A percentile compares a stretch with the other conserved stretches of the same genome.
Conservation (phyloP, 768 basidiomycete species). For the Russula abietina region DNA sequence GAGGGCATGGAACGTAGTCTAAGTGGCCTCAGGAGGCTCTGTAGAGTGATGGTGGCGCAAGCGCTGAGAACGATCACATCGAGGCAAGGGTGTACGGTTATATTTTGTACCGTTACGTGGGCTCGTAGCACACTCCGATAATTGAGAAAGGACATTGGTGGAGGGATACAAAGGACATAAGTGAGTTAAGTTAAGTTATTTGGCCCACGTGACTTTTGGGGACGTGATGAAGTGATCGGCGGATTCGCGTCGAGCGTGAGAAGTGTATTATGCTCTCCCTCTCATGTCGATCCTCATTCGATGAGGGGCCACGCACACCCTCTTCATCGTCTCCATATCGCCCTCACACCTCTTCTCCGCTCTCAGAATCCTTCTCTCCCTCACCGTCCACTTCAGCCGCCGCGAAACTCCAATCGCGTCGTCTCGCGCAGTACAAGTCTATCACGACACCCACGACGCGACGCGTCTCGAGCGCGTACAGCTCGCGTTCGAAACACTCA, state of each 20-base stretch:
- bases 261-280: neutral
- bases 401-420: slow-evolving; percentile 19
- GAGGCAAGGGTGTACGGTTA: neutral
- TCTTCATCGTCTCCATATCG: slow-evolving; percentile 12
- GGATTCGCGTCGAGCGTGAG: neutral
- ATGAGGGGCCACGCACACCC: slow-evolving; percentile 16
- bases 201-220: too few relatives aligned
- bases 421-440: slow-evolving; percentile 23
- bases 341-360: slow-evolving; percentile 22
- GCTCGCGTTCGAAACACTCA: slow-evolving; percentile 1
- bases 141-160: too few relatives aligned
- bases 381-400: slow-evolving; percentile 11
- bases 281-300: neutral
- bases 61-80: neutral
- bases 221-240: neutral
- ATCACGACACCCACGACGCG: slow-evolving; percentile 13
- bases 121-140: too few relatives aligned
- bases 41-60: neutral
- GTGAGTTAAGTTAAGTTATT: too few relatives aligned
- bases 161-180: too few relatives aligned
- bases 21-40: neutral
- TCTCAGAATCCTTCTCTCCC: slow-evolving; percentile 19
- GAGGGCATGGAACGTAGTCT: neutral
- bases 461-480: slow-evolving; percentile 18
- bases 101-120: neutral